phyloP scores from a whole-genome alignment of 2,329 filamentous ascomycete species.

The Leptodontidium sp. region DNA sequence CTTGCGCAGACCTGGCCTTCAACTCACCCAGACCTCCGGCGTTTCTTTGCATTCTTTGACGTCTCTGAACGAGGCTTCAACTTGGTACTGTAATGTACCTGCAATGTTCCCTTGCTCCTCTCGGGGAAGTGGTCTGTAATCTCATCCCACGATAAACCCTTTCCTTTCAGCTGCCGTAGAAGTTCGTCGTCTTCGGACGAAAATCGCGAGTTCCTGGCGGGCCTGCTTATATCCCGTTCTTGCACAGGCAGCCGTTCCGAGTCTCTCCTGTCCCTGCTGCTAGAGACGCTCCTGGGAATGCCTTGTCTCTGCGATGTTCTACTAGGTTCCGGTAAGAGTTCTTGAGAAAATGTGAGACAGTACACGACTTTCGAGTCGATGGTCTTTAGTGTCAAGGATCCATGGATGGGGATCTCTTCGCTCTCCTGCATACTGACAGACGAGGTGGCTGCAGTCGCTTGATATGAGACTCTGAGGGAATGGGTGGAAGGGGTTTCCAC shows the following conservation, averaged over 20 bases:
- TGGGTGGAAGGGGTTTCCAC: slow-evolving; percentile 27
- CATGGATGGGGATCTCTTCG: slow-evolving; percentile 34
- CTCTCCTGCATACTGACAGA: slow-evolving; percentile 30
- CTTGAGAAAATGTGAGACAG: slow-evolving; percentile 37
- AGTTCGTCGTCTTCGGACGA: slow-evolving; percentile 32
- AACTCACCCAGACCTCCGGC: no score
- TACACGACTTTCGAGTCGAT: slow-evolving; percentile 34
- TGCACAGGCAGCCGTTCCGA: slow-evolving; percentile 28
- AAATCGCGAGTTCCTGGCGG: slow-evolving; percentile 28
- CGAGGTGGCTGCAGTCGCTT: slow-evolving; percentile 29
- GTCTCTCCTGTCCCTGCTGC: slow-evolving; percentile 24
- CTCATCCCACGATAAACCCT: slow-evolving; percentile 35
- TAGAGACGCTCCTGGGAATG: slow-evolving; percentile 22
- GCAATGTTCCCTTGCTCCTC: slow-evolving; percentile 37
- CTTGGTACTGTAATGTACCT: slow-evolving; percentile 38
- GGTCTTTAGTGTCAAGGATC: slow-evolving; percentile 34
- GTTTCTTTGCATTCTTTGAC: no score
- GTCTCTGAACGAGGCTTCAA: no score
- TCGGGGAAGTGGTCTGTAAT: slow-evolving; percentile 34
- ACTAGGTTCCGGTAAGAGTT: slow-evolving; percentile 24
- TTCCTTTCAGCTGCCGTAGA: slow-evolving; percentile 32
- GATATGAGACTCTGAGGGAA: slow-evolving; percentile 33
- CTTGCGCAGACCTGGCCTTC: no score
- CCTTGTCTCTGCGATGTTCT: slow-evolving; percentile 25
- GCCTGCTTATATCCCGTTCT: slow-evolving; percentile 31